phyloP scores from a whole-genome alignment of 228 moss, liverwort and hornwort genomes.

The Sphagnum magellanicum region DNA sequence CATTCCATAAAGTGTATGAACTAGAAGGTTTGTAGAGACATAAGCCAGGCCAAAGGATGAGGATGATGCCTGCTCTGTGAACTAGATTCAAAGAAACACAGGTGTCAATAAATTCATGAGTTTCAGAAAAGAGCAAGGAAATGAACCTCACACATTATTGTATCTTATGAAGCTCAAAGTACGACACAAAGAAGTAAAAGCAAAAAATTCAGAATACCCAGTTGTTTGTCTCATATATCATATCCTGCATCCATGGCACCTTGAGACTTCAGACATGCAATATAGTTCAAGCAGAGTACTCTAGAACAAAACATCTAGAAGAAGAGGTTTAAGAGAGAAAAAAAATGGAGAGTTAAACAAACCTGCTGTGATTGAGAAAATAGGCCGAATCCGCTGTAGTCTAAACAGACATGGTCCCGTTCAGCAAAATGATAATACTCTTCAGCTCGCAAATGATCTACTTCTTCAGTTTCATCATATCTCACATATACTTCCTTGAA shows the following conservation, averaged over 20 bases:
- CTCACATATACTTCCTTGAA: constrained; percentile 68
- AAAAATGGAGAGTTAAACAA: not conserved
- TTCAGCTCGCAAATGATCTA: constrained; percentile 72
- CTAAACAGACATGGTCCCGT: constrained; percentile 78
- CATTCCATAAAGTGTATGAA: constrained; percentile 87
- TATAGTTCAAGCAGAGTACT: no score
- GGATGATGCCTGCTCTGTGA: constrained; percentile 26
- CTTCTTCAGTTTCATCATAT: constrained; percentile 61
- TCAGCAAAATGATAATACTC: constrained; percentile 84
- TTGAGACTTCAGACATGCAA: no score
- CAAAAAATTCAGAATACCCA: no score
- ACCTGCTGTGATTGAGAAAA: constrained; percentile 87
- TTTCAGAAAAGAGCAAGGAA: constrained; percentile 14
- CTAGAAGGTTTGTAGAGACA: constrained; percentile 87
- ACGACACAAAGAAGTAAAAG: no score
- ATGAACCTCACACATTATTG: no score
- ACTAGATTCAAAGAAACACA: no score
- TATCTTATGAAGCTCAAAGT: no score
- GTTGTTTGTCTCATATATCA: no score
- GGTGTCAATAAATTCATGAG: no score
- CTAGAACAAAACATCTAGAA: no score
- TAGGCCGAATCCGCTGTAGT: constrained; percentile 92
- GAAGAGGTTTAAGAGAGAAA: no score
- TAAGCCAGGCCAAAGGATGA: constrained; percentile 89
- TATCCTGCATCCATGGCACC: no score